A percentile compares a stretch with the other conserved stretches of the same genome.
These are phyloP conservation scores for Paspalum vaginatum DNA, from an alignment of 176 grass and related monocot species.

Conservation along the genomic window DNA sequence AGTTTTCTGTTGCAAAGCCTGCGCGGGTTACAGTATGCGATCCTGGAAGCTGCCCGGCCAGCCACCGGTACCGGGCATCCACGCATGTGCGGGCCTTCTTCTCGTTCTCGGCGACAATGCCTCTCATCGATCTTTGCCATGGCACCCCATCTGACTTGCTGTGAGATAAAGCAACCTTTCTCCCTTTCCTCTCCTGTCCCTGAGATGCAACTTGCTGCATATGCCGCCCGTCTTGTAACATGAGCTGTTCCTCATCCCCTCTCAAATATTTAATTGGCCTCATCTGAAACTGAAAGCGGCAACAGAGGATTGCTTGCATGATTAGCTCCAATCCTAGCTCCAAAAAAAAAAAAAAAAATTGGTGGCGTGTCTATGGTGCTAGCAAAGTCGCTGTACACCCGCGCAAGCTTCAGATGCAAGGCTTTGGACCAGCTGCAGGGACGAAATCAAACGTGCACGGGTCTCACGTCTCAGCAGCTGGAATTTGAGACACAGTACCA, in stretches of 20 bases:
- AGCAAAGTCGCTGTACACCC: neutral
- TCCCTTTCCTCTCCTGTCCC: neutral
- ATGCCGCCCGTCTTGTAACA: constrained; percentile 9
- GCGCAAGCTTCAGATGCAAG: constrained; percentile 14
- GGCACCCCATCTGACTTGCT: constrained; percentile 9
- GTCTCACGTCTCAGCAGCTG: too few relatives aligned
- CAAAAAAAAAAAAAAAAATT: neutral
- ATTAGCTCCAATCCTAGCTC: neutral
- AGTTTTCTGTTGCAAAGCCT: constrained; percentile 5
- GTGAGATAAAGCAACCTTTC: constrained; percentile 16
- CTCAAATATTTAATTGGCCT: neutral
- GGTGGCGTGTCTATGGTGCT: neutral
- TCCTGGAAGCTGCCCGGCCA: constrained; percentile 9
- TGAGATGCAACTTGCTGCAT: neutral
- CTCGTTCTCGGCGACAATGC: constrained; percentile 36
- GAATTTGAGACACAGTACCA: neutral
- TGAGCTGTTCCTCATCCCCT: constrained; percentile 35
- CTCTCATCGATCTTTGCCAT: constrained; percentile 33
- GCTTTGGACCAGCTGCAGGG: too few relatives aligned
- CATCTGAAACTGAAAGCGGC: too few relatives aligned
- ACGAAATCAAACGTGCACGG: too few relatives aligned
- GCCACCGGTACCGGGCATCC: constrained; percentile 42
- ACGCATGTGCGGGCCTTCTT: constrained; percentile 41
- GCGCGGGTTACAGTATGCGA: neutral
- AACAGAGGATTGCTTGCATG: neutral